Evolutionary conservation across 192 early-diverging fungal species (phyloP).

Genomic region (Geosiphon pyriformis): DNA sequence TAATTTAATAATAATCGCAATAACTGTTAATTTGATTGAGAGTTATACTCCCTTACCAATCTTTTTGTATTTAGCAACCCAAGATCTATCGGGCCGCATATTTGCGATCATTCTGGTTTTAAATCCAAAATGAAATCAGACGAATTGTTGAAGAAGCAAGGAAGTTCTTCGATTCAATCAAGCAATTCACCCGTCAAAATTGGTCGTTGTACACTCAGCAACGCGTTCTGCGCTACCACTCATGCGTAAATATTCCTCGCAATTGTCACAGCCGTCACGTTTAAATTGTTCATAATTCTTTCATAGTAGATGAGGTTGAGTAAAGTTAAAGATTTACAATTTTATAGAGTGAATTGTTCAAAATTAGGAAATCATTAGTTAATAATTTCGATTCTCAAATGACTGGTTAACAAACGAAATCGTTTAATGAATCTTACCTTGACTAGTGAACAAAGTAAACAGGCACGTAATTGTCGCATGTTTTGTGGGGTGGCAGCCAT

Average conservation of each 20-base stretch:
- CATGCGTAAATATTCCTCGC: conserved; percentile 69
- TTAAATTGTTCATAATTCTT: conserved; percentile 67
- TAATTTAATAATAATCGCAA: neutral
- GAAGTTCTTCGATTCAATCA: neutral
- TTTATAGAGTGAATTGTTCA: neutral
- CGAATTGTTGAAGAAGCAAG: no score
- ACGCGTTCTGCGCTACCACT: conserved; percentile 57
- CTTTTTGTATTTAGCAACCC: conserved; percentile 72
- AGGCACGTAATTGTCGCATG: conserved; percentile 71
- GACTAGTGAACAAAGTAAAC: conserved; percentile 73
- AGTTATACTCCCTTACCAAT: conserved; percentile 40
- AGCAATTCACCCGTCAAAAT: conserved; percentile 63
- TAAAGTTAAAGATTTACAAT: neutral
- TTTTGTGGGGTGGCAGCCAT: conserved; percentile 43
- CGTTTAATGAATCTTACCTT: conserved; percentile 41
- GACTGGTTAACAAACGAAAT: neutral
- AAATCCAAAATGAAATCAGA: neutral
- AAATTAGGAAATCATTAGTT: neutral
- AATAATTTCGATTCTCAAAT: neutral
- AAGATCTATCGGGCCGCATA: conserved; percentile 68
- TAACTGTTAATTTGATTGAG: neutral
- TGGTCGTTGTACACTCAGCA: conserved; percentile 70
- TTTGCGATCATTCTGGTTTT: conserved; percentile 54
- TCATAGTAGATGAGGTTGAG: neutral
- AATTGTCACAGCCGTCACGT: conserved; percentile 74